Evolutionary conservation across 2,329 filamentous ascomycete species (phyloP).

Genomic region (Hypoxylon sp.): DNA sequence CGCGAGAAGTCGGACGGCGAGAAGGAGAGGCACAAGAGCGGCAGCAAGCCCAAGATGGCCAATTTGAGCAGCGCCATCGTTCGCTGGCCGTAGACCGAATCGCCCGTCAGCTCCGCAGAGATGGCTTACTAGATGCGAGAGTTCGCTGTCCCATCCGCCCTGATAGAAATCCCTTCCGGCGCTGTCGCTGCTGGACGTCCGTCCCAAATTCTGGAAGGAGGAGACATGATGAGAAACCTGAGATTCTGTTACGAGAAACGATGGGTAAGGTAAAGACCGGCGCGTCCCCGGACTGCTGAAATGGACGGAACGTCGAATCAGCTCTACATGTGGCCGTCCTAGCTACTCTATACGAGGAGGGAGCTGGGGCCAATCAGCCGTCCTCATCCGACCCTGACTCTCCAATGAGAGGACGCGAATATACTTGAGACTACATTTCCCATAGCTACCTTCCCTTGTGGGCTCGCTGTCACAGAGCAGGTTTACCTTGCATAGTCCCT

Average conservation of each 20-base stretch:
- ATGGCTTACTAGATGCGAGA: slow-evolving; percentile 20
- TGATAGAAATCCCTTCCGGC: slow-evolving; percentile 15
- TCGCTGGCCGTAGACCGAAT: slow-evolving; percentile 10
- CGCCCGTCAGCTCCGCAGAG: slow-evolving; percentile 23
- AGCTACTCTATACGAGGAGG: slow-evolving; percentile 25
- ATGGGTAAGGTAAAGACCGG: slow-evolving; percentile 1
- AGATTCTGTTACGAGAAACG: slow-evolving; percentile 13
- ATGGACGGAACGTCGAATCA: slow-evolving; percentile 25
- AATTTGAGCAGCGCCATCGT: slow-evolving; percentile 27
- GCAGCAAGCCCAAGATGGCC: slow-evolving; percentile 21
- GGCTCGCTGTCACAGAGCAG: slow-evolving; percentile 21
- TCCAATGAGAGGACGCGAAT: slow-evolving; percentile 10
- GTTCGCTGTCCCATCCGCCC: slow-evolving; percentile 22
- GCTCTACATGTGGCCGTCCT: slow-evolving; percentile 25
- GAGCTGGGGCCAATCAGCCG: slow-evolving; percentile 23
- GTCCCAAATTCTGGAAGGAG: slow-evolving; percentile 11
- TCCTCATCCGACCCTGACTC: slow-evolving; percentile 1
- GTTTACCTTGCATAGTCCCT: slow-evolving; percentile 20
- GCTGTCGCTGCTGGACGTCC: slow-evolving; percentile 4
- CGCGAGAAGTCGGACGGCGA: slow-evolving; percentile 7
- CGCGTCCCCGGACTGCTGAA: slow-evolving; percentile 1
- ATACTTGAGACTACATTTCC: slow-evolving; percentile 28
- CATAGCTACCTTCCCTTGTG: slow-evolving; percentile 18
- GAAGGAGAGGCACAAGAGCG: slow-evolving; percentile 22
- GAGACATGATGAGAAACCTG: slow-evolving; percentile 1